phyloP scores from a whole-genome alignment of 1,139 yeast genomes.

The Lodderomyces elongisporus region DNA sequence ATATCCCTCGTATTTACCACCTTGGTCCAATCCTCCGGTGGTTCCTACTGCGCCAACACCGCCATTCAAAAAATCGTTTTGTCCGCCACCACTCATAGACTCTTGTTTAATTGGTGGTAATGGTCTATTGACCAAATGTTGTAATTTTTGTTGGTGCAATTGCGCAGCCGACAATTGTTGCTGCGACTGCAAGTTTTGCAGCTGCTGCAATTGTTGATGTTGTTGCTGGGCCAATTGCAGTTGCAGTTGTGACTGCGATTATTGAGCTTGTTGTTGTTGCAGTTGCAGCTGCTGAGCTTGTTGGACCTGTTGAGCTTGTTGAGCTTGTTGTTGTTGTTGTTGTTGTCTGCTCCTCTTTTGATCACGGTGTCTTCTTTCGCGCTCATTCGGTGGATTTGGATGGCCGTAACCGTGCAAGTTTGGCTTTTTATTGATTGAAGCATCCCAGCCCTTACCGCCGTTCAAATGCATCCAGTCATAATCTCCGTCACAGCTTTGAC shows the following conservation, averaged over 20 bases:
- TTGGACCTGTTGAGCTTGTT: constrained; percentile 14
- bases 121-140: constrained; percentile 48
- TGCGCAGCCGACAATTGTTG: constrained; percentile 33
- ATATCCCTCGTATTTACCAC: constrained; percentile 12
- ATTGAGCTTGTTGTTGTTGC: constrained; percentile 13
- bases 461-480: constrained; percentile 84
- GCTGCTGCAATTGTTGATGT: constrained; percentile 22
- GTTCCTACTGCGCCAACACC: constrained; percentile 2
- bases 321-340: constrained; percentile 16
- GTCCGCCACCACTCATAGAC: constrained; percentile 13
- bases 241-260: constrained; percentile 15
- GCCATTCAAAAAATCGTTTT: constrained; percentile 11
- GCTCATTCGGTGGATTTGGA: constrained; percentile 61
- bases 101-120: constrained; percentile 49
- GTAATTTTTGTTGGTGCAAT: constrained; percentile 48
- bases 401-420: constrained; percentile 77
- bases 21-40: constrained; percentile 10
- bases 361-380: constrained; percentile 49
- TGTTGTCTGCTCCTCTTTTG: constrained; percentile 28
- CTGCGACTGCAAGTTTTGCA: constrained; percentile 37
- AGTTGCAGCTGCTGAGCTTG: constrained; percentile 17
- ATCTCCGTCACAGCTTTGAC: constrained; percentile 52
- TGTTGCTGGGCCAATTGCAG: constrained; percentile 15
- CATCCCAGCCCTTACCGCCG: constrained; percentile 82
- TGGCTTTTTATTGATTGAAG: constrained; percentile 71